phyloP scores from a whole-genome alignment of 1,284 basidiomycete species.

The Ganoderma leucocontextum region DNA sequence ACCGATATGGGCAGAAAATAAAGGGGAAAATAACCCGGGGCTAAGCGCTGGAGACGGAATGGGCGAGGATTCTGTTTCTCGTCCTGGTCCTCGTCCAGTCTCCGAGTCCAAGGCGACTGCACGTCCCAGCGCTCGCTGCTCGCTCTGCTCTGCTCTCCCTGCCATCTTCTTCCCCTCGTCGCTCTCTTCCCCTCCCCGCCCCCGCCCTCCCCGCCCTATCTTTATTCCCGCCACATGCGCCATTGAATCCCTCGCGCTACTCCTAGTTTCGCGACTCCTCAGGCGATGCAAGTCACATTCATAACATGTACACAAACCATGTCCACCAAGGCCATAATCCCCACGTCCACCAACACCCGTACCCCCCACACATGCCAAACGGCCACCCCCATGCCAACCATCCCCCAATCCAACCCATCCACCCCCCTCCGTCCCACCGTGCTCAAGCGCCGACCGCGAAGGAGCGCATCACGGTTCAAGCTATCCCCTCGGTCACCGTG shows the following conservation, averaged over 20 bases:
- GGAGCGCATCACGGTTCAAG: conserved; percentile 69
- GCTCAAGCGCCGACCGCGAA: conserved; percentile 47
- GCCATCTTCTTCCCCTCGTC: conserved; percentile 27
- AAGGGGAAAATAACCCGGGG: conserved; percentile 20
- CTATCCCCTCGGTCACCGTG: conserved; percentile 77
- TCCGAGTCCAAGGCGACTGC: conserved; percentile 26
- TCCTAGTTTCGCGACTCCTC: conserved; percentile 37
- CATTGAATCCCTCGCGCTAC: conserved; percentile 41
- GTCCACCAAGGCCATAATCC: conserved; percentile 56
- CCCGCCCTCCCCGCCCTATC: conserved; percentile 25
- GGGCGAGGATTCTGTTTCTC: conserved; percentile 29
- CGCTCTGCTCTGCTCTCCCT: conserved; percentile 29
- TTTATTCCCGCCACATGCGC: conserved; percentile 37
- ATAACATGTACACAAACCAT: conserved; percentile 74
- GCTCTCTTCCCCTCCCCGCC: conserved; percentile 22
- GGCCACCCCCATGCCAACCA: conserved; percentile 35
- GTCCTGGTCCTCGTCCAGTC: conserved; percentile 7
- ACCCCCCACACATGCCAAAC: conserved; percentile 43
- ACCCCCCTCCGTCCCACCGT: conserved; percentile 36
- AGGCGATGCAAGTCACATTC: conserved; percentile 58
- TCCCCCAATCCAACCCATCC: conserved; percentile 39
- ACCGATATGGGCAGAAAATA: conserved; percentile 29
- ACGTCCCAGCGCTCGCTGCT: conserved; percentile 27
- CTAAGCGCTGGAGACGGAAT: conserved; percentile 17
- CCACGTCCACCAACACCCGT: conserved; percentile 39